Base-by-base conservation (phyloP, 768 basidiomycete species). In the Leucosporidium scottii region DNA sequence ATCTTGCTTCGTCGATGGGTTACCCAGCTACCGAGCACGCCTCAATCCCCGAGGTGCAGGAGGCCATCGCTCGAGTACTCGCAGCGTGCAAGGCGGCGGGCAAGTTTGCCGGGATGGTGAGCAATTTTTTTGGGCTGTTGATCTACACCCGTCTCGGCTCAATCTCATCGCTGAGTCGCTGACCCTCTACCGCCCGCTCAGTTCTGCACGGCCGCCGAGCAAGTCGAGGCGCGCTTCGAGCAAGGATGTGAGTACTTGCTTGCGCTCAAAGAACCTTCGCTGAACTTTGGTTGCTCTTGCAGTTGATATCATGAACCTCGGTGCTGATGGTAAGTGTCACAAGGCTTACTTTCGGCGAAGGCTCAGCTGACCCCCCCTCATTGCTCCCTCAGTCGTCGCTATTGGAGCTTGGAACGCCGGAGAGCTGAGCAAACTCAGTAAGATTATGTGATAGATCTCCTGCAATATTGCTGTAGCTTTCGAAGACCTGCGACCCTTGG, bases 31-130 rank as follows among this genome's bases (percentile, higher is more conserved):
- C 74, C 4, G 71, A 71, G 17, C 76, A 78, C 34, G 60, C 63
- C 18, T 62, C 72, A n/a, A 66, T 67, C 59, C 67, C 73, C 17
- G 76, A 77, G 64, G 76, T 78, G 50, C 74, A 78, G 64, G 76
- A 74, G 2, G 78, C 78, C 20, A 80, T 80, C 54, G 74, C 73
- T 7, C 71, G 72, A 60, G 75, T 77, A 30, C 71, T 77, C 25
- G 71, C 70, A 48, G 78, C 77, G 18, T 74, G 76, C n/a, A 72
- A 79, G 53, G 68, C 60, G 2, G 75, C 77, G n/a, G 77, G 77
- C 9, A 80, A 78, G 70, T 69, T 67, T 28, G 73, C 77, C 39
- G 78, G 76, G 20, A 76, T 78, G 62, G 50, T 51, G 25, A 51
- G 50, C n/a, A 10, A 17, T 44, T 21, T n/a, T 9, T 13, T 21